phyloP scores from a whole-genome alignment of 441 rosid species.

The Corymbia calophylla region DNA sequence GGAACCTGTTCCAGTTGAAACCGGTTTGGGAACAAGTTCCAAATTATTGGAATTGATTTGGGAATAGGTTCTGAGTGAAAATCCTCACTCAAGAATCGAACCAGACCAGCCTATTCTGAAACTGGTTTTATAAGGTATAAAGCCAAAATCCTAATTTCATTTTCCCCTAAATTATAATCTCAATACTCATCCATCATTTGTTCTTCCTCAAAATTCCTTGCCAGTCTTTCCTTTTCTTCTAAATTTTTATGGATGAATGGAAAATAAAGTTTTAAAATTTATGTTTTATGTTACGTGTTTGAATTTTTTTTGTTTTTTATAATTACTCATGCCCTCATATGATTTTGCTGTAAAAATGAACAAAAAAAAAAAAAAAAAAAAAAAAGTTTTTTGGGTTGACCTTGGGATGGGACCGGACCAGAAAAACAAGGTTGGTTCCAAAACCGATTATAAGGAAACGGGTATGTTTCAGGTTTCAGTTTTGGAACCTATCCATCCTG shows the following conservation, averaged over 20 bases:
- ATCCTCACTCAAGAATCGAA: accelerated
- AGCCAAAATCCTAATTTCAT: too few species aligned
- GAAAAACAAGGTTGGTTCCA: too few species aligned
- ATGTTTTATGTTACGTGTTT: too few species aligned
- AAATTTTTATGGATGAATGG: not conserved
- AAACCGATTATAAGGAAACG: accelerated
- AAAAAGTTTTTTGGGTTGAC: not conserved
- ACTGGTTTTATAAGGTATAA: too few species aligned
- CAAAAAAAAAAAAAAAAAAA: not conserved
- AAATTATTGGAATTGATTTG: accelerated
- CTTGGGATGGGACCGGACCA: accelerated
- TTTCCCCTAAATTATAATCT: not conserved
- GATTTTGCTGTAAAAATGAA: not conserved
- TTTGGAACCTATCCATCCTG: not conserved
- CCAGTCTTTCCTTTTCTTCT: not conserved
- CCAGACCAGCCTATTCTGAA: accelerated
- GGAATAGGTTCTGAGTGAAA: not conserved
- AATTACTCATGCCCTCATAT: too few species aligned
- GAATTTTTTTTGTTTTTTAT: not conserved
- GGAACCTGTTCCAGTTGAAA: not conserved
- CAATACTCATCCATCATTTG: not conserved
- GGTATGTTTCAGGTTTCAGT: not conserved
- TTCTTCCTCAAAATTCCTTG: accelerated
- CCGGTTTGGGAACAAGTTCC: accelerated
- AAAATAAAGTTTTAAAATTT: too few species aligned